Base-by-base conservation (phyloP, 345 rosid genomes). In the Corchorus capsularis region DNA sequence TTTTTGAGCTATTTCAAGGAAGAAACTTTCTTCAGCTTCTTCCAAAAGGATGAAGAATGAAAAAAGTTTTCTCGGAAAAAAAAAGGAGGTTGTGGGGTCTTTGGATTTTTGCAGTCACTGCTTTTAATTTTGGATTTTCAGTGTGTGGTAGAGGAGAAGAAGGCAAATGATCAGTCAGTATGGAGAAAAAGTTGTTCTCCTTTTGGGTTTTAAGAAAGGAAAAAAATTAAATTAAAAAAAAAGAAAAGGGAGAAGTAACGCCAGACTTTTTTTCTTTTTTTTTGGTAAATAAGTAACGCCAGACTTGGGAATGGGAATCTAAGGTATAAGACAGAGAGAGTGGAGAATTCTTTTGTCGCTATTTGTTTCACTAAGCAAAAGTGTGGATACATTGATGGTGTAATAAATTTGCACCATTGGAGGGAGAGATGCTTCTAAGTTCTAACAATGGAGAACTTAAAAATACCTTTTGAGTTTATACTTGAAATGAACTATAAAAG, bases 141-240 rank as follows among this genome's bases (percentile, higher is more conserved):
- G 69, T 76, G 80, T 83, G 89, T 83, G 89, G 87, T 37, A 69
- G 75, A 68, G 71, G 46, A 22, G 43, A 37, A 11, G 35, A 3
- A 22, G 64, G n/a, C 27, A 16, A 35, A 27, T 27, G 27, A n/a
- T 13, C 35, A 69, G 49, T 63, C 60, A 14, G 39, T 12, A 14
- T n/a, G 19, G 34, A 7, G 22, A 14, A 72, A 57, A 27, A 20
- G 37, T 8, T 22, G 55, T 13, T 67, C 37, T 8, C 45, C 46
- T 53, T 35, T 53, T 17, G 43, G 15, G 6, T 34, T 32, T 69
- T 17, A 70, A 34, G 46, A 68, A 47, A 19, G 60, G 0, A 1
- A 16, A 32, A 15, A 8, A 46, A 22, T 11, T 20, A 45, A 41
- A 47, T 8, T 3, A 12, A 20, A 52, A 72, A 46, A 43, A 11